phyloP scores from a whole-genome alignment of 2,329 filamentous ascomycete species.

The Ophiostoma piceae region DNA sequence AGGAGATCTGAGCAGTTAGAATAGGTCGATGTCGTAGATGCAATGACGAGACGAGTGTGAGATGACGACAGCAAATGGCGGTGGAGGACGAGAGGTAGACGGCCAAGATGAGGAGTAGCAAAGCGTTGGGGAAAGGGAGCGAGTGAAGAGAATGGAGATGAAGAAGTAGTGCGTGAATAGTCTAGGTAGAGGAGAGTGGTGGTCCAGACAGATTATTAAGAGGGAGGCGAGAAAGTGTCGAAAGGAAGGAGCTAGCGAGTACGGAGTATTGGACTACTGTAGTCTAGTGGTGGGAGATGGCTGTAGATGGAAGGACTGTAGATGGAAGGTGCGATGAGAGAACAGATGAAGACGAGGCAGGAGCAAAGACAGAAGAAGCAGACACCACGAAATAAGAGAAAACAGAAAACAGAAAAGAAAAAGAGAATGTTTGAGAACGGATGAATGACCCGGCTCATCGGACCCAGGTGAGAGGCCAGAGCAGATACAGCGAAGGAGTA shows the following conservation, averaged over 20 bases:
- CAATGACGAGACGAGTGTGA: neutral
- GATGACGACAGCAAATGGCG: neutral
- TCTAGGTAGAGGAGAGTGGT: neutral
- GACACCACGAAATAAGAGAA: conserved; percentile 16
- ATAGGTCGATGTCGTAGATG: neutral
- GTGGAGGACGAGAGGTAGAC: neutral
- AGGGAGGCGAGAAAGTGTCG: conserved; percentile 6
- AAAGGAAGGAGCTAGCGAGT: conserved; percentile 8
- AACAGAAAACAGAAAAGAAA: neutral
- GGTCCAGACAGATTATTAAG: neutral
- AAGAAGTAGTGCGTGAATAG: neutral
- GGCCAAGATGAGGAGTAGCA: neutral
- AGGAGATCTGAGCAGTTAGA: neutral
- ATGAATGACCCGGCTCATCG: conserved; percentile 34
- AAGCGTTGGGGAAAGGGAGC: neutral
- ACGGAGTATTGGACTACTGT: conserved; percentile 1
- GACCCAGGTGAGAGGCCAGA: conserved; percentile 24
- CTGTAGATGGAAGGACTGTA: neutral
- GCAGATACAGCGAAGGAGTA: neutral
- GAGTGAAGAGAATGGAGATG: conserved; percentile 3
- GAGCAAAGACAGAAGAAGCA: too few relatives aligned
- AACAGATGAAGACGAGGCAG: neutral
- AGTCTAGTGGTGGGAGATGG: neutral
- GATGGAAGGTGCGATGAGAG: neutral
- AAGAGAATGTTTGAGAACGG: conserved; percentile 26